A percentile compares a stretch with the other conserved stretches of the same genome.
Evolutionary conservation across 1,284 basidiomycete genomes (phyloP).

Genomic region (Cutaneotrichosporon curvatum): DNA sequence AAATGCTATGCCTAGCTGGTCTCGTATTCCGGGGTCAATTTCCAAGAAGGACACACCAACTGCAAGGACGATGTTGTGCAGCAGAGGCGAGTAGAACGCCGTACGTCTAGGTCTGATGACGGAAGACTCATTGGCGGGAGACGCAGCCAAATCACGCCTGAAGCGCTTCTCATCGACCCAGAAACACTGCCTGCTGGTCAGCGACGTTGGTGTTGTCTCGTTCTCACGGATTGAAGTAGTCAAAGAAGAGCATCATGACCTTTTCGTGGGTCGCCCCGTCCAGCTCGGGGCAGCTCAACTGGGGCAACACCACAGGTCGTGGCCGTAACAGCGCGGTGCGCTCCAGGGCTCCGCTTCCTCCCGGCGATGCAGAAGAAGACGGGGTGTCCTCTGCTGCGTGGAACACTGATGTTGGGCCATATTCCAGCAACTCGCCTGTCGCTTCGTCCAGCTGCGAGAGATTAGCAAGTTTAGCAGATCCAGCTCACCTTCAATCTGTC

Average conservation of each 20-base stretch:
- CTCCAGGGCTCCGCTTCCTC: background rate
- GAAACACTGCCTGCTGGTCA: slow-evolving; percentile 16
- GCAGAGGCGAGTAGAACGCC: slow-evolving; percentile 37
- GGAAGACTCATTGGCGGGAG: slow-evolving; percentile 5
- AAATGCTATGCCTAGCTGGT: slow-evolving; percentile 16
- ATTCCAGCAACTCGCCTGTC: slow-evolving; percentile 16
- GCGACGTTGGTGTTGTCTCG: background rate
- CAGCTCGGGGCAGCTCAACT: slow-evolving; percentile 14
- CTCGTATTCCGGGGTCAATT: slow-evolving; percentile 4
- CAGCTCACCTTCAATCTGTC: slow-evolving; percentile 13
- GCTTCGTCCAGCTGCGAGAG: slow-evolving; percentile 13
- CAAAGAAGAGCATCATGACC: slow-evolving; percentile 22
- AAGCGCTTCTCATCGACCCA: slow-evolving; percentile 24
- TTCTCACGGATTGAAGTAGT: slow-evolving; percentile 20
- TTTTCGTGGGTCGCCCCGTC: slow-evolving; percentile 16
- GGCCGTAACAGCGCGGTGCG: slow-evolving; percentile 7
- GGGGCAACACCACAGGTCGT: background rate
- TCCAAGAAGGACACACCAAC: slow-evolving; percentile 15
- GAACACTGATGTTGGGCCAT: slow-evolving; percentile 17
- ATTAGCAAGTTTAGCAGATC: background rate
- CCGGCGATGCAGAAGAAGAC: background rate
- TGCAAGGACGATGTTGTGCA: slow-evolving; percentile 70
- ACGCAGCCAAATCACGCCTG: slow-evolving; percentile 10
- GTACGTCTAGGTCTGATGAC: slow-evolving; percentile 16
- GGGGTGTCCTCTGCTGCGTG: slow-evolving; percentile 2